These are phyloP conservation scores for Urtica urens DNA, from an alignment of 306 rosid species.

Conservation along the genomic window DNA sequence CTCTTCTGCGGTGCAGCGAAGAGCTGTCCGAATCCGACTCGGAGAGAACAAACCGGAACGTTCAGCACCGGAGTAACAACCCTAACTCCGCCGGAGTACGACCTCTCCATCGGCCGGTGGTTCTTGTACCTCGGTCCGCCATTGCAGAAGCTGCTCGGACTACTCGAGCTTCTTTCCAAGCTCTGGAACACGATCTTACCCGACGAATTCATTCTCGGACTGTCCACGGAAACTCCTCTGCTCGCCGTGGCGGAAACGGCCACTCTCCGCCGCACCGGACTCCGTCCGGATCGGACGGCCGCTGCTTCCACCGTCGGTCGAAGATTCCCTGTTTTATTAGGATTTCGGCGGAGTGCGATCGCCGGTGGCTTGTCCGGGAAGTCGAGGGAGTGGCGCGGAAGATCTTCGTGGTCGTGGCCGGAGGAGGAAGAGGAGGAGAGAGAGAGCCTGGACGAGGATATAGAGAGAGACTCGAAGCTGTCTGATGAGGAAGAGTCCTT, in stretches of 20 bases:
- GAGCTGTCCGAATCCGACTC: conserved; percentile 79
- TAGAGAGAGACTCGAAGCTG: conserved; percentile 63
- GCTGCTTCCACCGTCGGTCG: conserved; percentile 12
- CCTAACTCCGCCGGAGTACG: conserved; percentile 81
- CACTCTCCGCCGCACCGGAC: conserved; percentile 34
- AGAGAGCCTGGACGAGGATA: conserved; percentile 66
- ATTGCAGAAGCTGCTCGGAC: conserved; percentile 84
- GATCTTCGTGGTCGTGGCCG: conserved; percentile 83
- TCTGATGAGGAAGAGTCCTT: conserved; percentile 27
- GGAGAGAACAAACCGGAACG: conserved; percentile 79
- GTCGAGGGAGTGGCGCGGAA: conserved; percentile 62
- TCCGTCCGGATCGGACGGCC: conserved; percentile 33
- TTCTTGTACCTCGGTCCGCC: conserved; percentile 80
- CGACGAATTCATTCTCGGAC: conserved; percentile 88
- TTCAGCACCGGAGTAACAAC: conserved; percentile 90
- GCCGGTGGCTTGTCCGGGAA: conserved; percentile 40
- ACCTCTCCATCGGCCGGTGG: conserved; percentile 92
- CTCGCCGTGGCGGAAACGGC: conserved; percentile 29
- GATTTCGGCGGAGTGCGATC: conserved; percentile 33
- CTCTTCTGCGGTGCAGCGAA: conserved; percentile 73
- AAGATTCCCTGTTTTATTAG: conserved; percentile 30
- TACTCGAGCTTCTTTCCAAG: conserved; percentile 87
- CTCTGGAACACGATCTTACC: conserved; percentile 92
- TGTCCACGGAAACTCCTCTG: conserved; percentile 81
- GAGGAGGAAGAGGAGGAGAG: conserved; percentile 89